Evolutionary conservation across 352 stramenopile genomes (phyloP).

Genomic region (Globisporangium alternatum): DNA sequence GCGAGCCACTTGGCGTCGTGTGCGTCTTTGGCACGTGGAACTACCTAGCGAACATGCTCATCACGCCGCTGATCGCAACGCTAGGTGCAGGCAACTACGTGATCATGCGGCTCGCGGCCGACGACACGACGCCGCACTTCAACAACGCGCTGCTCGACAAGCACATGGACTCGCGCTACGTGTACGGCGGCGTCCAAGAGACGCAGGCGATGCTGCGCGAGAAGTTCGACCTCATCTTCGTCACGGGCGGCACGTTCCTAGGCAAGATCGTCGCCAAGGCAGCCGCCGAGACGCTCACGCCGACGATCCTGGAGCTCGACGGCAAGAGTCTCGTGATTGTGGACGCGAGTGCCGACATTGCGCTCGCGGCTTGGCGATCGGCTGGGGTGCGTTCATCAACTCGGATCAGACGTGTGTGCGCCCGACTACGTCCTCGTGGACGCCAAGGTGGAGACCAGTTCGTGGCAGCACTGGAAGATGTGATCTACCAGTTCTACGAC

Average conservation of each 20-base stretch:
- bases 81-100: conserved; percentile 91
- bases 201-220: conserved; percentile 80
- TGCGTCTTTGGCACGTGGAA: conserved; percentile 93
- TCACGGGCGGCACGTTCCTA: conserved; percentile 61
- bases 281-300: conserved; percentile 93
- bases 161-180: conserved; percentile 77
- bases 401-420: conserved; percentile 93
- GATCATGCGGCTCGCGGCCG: conserved; percentile 90
- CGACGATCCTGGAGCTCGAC: conserved; percentile 93
- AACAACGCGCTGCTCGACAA: conserved; percentile 65
- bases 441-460: conserved; percentile 59
- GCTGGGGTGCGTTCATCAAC: conserved; percentile 89
- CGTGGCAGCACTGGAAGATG: conserved; percentile 38
- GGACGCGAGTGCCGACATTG: conserved; percentile 52
- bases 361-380: conserved; percentile 72
- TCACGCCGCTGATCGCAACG: conserved; percentile 75
- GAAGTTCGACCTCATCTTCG: conserved; percentile 84
- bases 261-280: conserved; percentile 91
- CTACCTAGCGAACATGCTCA: conserved; percentile 80
- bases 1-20: conserved; percentile 79
- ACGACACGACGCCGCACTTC: conserved; percentile 69
- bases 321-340: conserved; percentile 91
- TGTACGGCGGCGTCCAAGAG: conserved; percentile 80
- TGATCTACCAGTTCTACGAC: conserved; percentile 54
- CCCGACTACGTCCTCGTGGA: conserved; percentile 92